Conservation (phyloP, 768 basidiomycete genomes). For the Mycena maculata region DNA sequence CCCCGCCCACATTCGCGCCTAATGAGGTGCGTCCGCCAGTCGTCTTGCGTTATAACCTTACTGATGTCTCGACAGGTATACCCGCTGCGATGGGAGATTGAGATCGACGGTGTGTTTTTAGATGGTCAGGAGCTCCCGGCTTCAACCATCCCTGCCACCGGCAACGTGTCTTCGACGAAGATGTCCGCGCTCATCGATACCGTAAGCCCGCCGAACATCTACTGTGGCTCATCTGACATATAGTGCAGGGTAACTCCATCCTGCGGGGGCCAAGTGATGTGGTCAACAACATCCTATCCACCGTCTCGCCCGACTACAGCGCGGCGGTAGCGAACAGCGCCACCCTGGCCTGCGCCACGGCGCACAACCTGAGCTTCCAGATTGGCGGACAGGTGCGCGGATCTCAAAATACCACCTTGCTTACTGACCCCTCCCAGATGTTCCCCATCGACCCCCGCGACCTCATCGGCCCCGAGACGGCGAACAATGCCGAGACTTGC, state of each 20-base stretch:
- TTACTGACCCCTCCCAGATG: slow-evolving; percentile 42
- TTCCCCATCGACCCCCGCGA: slow-evolving; percentile 82
- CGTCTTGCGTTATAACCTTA: background rate
- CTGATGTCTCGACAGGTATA: slow-evolving; percentile 40
- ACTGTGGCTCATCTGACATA: background rate
- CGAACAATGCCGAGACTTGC: slow-evolving; percentile 56
- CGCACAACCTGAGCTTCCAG: slow-evolving; percentile 69
- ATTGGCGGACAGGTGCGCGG: slow-evolving; percentile 65
- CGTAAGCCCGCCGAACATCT: slow-evolving; percentile 46
- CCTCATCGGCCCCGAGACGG: slow-evolving; percentile 58
- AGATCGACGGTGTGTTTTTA: slow-evolving; percentile 73
- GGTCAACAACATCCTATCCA: slow-evolving; percentile 58
- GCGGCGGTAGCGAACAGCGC: slow-evolving; percentile 41
- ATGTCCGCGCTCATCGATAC: slow-evolving; percentile 77
- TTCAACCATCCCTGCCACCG: slow-evolving; percentile 58
- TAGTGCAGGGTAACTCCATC: slow-evolving; percentile 72
- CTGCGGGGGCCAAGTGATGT: slow-evolving; percentile 77
- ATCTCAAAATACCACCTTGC: background rate
- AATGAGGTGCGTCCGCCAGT: slow-evolving; percentile 58
- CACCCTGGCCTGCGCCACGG: slow-evolving; percentile 60
- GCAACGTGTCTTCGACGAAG: slow-evolving; percentile 45
- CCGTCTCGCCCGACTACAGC: slow-evolving; percentile 51
- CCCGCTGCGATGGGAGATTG: slow-evolving; percentile 71
- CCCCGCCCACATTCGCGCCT: slow-evolving; percentile 64
- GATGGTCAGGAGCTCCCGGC: slow-evolving; percentile 66